Evolutionary conservation across 2,329 filamentous ascomycete species (phyloP).

Genomic region (Rhynchosporium secalis): DNA sequence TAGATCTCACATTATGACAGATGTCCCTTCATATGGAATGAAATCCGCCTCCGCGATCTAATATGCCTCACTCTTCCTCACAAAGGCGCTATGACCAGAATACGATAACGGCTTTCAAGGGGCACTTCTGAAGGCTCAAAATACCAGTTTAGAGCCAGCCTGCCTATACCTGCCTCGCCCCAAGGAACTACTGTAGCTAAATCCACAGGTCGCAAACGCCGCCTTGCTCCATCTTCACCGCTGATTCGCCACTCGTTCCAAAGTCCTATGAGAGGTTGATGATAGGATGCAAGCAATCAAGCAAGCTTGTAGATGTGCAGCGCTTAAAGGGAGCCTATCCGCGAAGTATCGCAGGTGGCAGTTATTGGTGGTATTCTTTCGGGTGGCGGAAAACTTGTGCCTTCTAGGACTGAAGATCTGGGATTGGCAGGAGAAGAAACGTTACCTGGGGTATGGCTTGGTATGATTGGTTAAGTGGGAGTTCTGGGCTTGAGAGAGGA

Average conservation of each 20-base stretch:
- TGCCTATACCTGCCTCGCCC: background rate
- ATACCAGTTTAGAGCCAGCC: too few relatives aligned
- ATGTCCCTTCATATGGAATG: background rate
- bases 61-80: background rate
- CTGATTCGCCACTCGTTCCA: slow-evolving; percentile 25
- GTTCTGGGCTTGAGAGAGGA: background rate
- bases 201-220: background rate
- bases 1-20: too few relatives aligned
- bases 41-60: background rate
- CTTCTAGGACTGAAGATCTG: background rate
- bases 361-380: background rate
- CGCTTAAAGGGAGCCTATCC: slow-evolving; percentile 16
- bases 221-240: slow-evolving; percentile 17
- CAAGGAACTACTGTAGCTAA: too few relatives aligned
- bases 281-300: background rate
- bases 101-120: too few relatives aligned
- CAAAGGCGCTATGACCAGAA: too few relatives aligned
- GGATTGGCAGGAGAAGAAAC: slow-evolving; percentile 21
- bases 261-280: background rate
- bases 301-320: background rate
- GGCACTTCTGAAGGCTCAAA: too few relatives aligned
- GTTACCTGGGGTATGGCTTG: slow-evolving; percentile 18
- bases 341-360: slow-evolving; percentile 1
- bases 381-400: slow-evolving; percentile 10
- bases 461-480: slow-evolving; percentile 1